Conservation (phyloP, 2,329 filamentous ascomycete species). For the Tolypocladium guangdongense region DNA sequence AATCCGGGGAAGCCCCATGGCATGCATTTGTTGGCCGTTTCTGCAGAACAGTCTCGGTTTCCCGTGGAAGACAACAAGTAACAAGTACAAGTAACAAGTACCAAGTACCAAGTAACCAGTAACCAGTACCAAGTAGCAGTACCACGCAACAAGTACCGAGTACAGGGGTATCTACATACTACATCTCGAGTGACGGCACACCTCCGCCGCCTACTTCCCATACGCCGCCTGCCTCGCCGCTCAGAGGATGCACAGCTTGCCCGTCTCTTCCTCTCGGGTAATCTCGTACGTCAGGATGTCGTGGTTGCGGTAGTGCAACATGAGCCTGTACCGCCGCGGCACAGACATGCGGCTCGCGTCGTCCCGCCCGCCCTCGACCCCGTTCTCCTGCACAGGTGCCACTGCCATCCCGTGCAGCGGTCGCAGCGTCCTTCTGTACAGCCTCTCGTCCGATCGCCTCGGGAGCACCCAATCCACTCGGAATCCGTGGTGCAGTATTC, state of each 20-base stretch:
- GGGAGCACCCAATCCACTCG: constrained; percentile 44
- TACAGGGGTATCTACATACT: background rate
- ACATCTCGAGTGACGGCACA: background rate
- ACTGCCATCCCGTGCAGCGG: constrained; percentile 58
- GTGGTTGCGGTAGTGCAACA: constrained; percentile 63
- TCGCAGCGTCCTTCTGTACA: constrained; percentile 29
- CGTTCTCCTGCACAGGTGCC: constrained; percentile 45
- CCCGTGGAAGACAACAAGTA: no score
- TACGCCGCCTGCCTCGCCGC: background rate
- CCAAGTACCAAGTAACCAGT: no score
- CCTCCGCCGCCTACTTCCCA: background rate
- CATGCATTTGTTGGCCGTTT: no score
- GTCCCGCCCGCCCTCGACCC: constrained; percentile 6
- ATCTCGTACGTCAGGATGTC: constrained; percentile 61
- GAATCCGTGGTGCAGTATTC: constrained; percentile 29
- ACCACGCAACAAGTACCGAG: background rate
- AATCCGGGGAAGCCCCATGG: background rate
- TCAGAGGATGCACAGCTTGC: constrained; percentile 25
- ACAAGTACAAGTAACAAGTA: background rate
- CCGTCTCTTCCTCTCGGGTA: constrained; percentile 27
- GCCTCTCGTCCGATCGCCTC: constrained; percentile 32
- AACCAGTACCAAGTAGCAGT: no score
- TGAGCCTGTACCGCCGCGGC: constrained; percentile 49
- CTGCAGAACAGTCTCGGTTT: background rate
- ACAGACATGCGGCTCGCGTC: constrained; percentile 10